Conservation (phyloP, 2,329 filamentous ascomycete species). For the Pseudocercospora vitis region DNA sequence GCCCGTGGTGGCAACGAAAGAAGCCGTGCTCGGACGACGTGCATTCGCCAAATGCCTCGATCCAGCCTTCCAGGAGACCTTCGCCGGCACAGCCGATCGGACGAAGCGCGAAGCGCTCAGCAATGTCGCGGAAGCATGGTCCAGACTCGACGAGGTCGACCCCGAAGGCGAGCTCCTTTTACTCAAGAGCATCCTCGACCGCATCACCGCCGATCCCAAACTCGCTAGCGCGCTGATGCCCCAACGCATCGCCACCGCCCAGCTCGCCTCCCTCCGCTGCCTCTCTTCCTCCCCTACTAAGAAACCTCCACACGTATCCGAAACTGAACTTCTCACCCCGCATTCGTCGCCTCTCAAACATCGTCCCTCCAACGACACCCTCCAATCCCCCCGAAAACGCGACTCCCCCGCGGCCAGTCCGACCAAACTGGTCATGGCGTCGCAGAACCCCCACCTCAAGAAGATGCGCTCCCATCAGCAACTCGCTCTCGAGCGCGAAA, state of each 20-base stretch:
- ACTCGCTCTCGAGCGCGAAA: constrained; percentile 45
- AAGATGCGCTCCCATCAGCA: constrained; percentile 60
- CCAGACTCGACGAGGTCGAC: constrained; percentile 78
- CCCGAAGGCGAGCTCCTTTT: constrained; percentile 88
- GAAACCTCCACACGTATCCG: constrained; percentile 23
- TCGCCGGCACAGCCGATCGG: constrained; percentile 67
- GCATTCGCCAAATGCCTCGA: constrained; percentile 81
- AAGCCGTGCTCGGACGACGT: constrained; percentile 76
- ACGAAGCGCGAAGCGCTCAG: constrained; percentile 81
- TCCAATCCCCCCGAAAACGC: constrained; percentile 29
- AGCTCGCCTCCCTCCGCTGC: constrained; percentile 36
- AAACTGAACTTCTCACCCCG: constrained; percentile 30
- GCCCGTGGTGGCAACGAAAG: constrained; percentile 58
- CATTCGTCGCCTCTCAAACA: constrained; percentile 32
- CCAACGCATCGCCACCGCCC: constrained; percentile 37
- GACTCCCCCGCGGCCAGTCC: constrained; percentile 35
- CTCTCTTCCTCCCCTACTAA: too few relatives aligned
- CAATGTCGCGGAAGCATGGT: constrained; percentile 81
- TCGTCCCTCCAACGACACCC: constrained; percentile 10
- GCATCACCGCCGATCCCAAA: constrained; percentile 68
- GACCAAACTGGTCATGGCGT: constrained; percentile 71
- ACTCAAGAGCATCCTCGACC: constrained; percentile 73
- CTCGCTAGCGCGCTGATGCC: constrained; percentile 53
- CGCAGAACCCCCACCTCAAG: constrained; percentile 82
- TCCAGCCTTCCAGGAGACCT: constrained; percentile 77